Evolutionary conservation across 495 filamentous ascomycete genomes (phyloP), one percentile per base, ranked within the genome.

Genomic region (Penicillium fimorum): DNA sequence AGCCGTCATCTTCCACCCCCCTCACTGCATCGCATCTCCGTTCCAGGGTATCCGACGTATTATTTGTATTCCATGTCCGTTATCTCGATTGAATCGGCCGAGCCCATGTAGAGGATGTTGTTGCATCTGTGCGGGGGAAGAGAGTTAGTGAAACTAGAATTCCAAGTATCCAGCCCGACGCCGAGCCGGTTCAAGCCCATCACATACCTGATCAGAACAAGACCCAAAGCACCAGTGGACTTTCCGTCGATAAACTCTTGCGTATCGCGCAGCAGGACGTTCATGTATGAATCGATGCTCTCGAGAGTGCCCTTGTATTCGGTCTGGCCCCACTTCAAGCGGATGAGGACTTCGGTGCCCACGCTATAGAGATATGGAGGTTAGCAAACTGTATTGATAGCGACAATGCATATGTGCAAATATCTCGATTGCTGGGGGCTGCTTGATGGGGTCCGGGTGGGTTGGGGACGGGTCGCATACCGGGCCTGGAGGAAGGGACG

Each of bases 231-330:
- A 46, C 90, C 92, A 30, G 88, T 90, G 66, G 82, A 86, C 82
- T 94, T 91, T 52, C 88, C 89, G 73, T 94, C 86, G 60, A 96
- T 87, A 75, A 83, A 96, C 68, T 97, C 95, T 76, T 95, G 90
- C 47, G 94, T 91, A 64, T 87, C 84, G 64, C 82, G 82, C 50
- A 98, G 82, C 74, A 97, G 89, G 58, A 98, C 85, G 77, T 98
- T 98, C 92, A 98, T 96, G 82, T 97, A 98, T 64, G 88, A 92
- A 77, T 98, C 94, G 61, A 96, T 89, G 75, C 83, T 89, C 62
- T 97, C 90, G 52, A 98, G 83, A 43, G 81, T 83, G 61, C 94
- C 94, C 69, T 90, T 91, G 82, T 97, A 98, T 75, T 97, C 95
- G 32, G 91, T 94, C 68, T 96, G 86, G 62, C 91, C 91, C 94